Evolutionary conservation across 208 protist genomes (phyloP).

Genomic region (Crithidia mellificae): DNA sequence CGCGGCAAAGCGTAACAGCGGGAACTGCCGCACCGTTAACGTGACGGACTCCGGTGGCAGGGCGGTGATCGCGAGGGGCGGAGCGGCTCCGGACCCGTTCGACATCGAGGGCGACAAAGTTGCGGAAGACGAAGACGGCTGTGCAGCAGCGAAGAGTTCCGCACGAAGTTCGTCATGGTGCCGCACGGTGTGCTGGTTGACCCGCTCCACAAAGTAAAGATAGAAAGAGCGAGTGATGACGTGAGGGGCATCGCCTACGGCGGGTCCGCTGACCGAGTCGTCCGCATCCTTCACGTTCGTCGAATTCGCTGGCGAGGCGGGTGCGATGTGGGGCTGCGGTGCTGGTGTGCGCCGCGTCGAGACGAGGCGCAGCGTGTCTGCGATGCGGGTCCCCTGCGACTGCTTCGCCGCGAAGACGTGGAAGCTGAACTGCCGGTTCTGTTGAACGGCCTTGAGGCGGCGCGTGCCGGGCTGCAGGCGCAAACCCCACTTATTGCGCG

Average conservation of each 20-base stretch:
- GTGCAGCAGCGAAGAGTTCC: conserved; percentile 29
- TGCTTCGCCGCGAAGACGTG: conserved; percentile 72
- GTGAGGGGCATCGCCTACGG: conserved; percentile 3
- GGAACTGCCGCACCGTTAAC: conserved; percentile 63
- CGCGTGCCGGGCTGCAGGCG: conserved; percentile 58
- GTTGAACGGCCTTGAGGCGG: conserved; percentile 53
- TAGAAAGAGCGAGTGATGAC: conserved; percentile 33
- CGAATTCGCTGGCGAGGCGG: too few relatives aligned
- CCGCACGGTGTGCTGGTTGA: conserved; percentile 49
- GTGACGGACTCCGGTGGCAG: conserved; percentile 52
- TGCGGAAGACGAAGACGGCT: not conserved
- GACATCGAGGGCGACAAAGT: not conserved
- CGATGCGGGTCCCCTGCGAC: conserved; percentile 58
- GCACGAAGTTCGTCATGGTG: conserved; percentile 28
- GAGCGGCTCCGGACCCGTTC: not conserved
- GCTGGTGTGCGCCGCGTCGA: not conserved
- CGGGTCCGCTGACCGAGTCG: not conserved
- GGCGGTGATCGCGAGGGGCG: not conserved
- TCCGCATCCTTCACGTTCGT: too few relatives aligned
- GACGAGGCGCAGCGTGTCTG: conserved; percentile 50
- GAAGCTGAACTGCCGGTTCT: conserved; percentile 65
- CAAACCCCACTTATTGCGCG: conserved; percentile 67
- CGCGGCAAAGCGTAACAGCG: conserved; percentile 51
- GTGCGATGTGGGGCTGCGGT: conserved; percentile 1
- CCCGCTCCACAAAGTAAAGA: conserved; percentile 58